These are phyloP conservation scores for Tylopilus sp. DNA, from an alignment of 1,284 basidiomycete genomes.

Conservation along the genomic window DNA sequence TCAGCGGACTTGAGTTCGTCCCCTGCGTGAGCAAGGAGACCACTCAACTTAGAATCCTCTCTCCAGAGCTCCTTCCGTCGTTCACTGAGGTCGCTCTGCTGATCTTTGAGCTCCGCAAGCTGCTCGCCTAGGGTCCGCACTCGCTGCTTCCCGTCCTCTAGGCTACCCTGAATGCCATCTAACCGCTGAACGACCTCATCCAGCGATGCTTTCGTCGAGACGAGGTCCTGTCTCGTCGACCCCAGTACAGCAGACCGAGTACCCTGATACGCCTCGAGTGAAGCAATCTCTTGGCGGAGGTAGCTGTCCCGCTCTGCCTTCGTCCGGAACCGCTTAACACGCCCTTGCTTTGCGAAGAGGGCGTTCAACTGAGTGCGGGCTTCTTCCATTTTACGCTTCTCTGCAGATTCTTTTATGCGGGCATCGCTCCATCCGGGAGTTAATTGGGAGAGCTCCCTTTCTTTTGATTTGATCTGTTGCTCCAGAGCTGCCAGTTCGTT, in stretches of 20 bases:
- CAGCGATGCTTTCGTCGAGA: conserved; percentile 45
- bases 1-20: conserved; percentile 82
- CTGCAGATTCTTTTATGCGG: conserved; percentile 54
- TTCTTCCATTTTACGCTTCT: conserved; percentile 71
- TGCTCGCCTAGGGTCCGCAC: conserved; percentile 67
- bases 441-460: conserved; percentile 58
- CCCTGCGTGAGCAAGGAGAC: conserved; percentile 69
- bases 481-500: conserved; percentile 64
- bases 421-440: conserved; percentile 65
- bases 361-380: conserved; percentile 66
- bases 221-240: conserved; percentile 45
- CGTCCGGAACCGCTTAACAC: conserved; percentile 80
- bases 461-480: conserved; percentile 58
- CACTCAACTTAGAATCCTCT: conserved; percentile 86
- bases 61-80: conserved; percentile 92
- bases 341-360: conserved; percentile 85
- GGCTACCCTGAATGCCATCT: conserved; percentile 59
- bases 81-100: conserved; percentile 72
- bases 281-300: conserved; percentile 69
- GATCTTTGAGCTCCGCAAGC: conserved; percentile 62
- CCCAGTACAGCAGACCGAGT: conserved; percentile 52
- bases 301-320: conserved; percentile 79
- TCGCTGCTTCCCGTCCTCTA: conserved; percentile 74
- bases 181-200: conserved; percentile 59
- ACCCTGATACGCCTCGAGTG: conserved; percentile 56